phyloP scores from a whole-genome alignment of 73 alveolate genomes.

The Symbiodinium natans region DNA sequence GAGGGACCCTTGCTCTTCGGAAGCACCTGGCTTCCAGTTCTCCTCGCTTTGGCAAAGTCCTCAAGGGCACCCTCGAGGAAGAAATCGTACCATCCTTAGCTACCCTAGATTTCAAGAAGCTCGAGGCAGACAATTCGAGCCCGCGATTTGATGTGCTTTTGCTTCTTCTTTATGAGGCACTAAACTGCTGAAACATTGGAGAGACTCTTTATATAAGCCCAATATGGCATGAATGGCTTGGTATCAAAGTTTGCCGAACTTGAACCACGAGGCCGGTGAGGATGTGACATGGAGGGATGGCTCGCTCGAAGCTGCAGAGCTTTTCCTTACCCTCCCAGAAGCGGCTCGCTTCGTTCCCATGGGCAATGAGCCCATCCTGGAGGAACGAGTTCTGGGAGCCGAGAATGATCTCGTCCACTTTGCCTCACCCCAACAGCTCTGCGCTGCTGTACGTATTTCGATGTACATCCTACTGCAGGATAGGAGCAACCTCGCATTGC shows the following conservation, averaged over 20 bases:
- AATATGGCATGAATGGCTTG: too few species aligned
- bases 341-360: conserved; percentile 37
- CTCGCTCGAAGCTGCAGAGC: conserved; percentile 42
- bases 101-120: neutral
- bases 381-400: conserved; percentile 53
- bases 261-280: neutral
- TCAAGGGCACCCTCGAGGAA: conserved; percentile 72
- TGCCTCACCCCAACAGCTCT: conserved; percentile 30
- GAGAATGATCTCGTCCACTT: conserved; percentile 69
- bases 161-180: too few species aligned
- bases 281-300: conserved; percentile 77
- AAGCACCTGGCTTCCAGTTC: neutral
- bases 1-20: too few species aligned
- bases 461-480: too few species aligned
- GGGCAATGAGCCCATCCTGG: conserved; percentile 30
- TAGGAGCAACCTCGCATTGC: too few species aligned
- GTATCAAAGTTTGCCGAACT: too few species aligned
- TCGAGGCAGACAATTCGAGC: neutral
- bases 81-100: conserved; percentile 62
- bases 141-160: neutral
- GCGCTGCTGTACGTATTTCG: too few species aligned
- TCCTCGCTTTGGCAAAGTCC: conserved; percentile 26
- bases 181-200: too few species aligned
- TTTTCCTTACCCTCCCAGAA: conserved; percentile 87
- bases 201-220: too few species aligned